Evolutionary conservation across 768 basidiomycete species (phyloP), one percentile per base, ranked within the genome.

Genomic region (Suillus alpinus): DNA sequence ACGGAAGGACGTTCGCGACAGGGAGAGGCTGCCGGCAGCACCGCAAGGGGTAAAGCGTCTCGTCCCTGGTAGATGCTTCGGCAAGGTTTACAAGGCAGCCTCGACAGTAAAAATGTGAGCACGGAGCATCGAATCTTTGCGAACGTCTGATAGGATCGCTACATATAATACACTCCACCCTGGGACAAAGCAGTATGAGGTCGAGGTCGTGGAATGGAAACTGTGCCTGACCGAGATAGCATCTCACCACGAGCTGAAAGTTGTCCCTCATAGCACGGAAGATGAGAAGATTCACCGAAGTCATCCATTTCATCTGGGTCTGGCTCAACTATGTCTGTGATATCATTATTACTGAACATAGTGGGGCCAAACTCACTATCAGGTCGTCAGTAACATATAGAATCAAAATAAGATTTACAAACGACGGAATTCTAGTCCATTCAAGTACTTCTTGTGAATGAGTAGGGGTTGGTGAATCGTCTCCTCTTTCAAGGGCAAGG

Each of bases 1-100:
- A 74, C 6, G 58, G 67, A 9, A 62, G 59, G 16, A 80, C 47
- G 0, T 50, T 58, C 14, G 46, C 55, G 26, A 71, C 56, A 1
- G 77, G 70, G 43, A 84, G 72, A 0, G 68, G 67, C 37, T 74
- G 64, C 32, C 75, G 67, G 67, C 83, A 86, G 65, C 84, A 86
- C 39, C 80, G 77, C 9, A 83, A 73, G 0, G 85, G 84, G 59
- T 78, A 78, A 4, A 85, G 76, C 0, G 79, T 73, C 62, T 86
- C 85, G 63, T 86, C 85, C 3, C 70, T 73, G 12, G 76, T 75
- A 23, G 79, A 77, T 0, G 77, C 59, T 50, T 76, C 66, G 18
- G 80, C 78, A 37, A 85, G 77, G 36, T 71, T 69, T 0, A 64
- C 57, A 37, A 83, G 46, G 59, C 84, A 86, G n/a, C 57, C 68